Percentiles rank a stretch among this genome's conserved stretches.
These are phyloP conservation scores for Leccinum disarticulatum DNA, from an alignment of 768 basidiomycete species.

Conservation along the genomic window DNA sequence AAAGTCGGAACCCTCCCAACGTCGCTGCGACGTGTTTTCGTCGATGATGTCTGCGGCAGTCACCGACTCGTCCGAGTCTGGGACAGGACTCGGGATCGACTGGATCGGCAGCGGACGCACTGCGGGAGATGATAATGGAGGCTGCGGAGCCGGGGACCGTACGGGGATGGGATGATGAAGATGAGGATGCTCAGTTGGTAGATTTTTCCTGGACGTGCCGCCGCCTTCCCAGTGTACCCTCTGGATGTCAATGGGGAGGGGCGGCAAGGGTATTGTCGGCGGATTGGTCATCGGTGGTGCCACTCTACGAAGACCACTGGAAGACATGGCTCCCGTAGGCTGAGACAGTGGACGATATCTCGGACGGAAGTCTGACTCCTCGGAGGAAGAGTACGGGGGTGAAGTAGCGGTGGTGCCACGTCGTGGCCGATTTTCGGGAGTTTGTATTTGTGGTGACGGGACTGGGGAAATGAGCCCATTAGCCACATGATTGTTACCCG, in stretches of 20 bases:
- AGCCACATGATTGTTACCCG: not conserved
- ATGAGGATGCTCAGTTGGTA: not conserved
- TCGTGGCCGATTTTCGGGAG: conserved; percentile 3
- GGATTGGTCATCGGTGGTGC: conserved; percentile 14
- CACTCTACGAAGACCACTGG: conserved; percentile 1
- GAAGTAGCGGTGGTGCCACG: conserved; percentile 1
- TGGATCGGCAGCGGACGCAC: conserved; percentile 19
- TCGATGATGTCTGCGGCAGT: not conserved
- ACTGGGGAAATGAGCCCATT: not conserved
- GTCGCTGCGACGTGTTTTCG: conserved; percentile 2
- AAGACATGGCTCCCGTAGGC: not conserved
- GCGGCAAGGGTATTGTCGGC: conserved; percentile 23
- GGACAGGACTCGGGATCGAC: conserved; percentile 19
- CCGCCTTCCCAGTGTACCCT: not conserved
- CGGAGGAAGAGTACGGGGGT: conserved; percentile 6
- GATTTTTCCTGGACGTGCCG: not conserved
- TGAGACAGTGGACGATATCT: conserved; percentile 7
- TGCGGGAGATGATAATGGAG: not conserved
- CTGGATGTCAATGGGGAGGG: conserved; percentile 18
- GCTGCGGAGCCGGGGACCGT: not conserved
- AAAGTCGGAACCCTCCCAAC: conserved; percentile 2
- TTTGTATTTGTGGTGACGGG: not conserved
- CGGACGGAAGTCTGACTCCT: conserved; percentile 5
- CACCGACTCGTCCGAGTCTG: conserved; percentile 10
- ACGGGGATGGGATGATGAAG: conserved; percentile 6